These are phyloP conservation scores for Kingdonia uniflora DNA, from an alignment of 164 flowering plant species.

Conservation along the genomic window DNA sequence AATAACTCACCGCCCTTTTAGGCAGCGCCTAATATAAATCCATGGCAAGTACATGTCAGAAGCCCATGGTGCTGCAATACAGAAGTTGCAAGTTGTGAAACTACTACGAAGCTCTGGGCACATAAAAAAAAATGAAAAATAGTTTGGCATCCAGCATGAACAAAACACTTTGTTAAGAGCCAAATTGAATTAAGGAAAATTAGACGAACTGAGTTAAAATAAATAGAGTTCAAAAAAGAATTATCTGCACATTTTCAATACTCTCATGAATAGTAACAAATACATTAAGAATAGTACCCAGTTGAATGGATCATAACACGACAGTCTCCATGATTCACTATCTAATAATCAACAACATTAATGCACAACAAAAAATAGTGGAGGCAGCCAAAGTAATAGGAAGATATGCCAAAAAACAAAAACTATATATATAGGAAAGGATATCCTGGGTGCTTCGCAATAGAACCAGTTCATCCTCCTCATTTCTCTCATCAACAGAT, in stretches of 20 bases:
- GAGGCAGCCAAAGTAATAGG: constrained; percentile 4
- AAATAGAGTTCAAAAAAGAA: constrained; percentile 25
- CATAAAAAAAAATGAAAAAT: too few relatives aligned
- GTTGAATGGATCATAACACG: constrained; percentile 30
- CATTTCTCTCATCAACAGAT: constrained; percentile 1
- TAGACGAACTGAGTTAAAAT: too few relatives aligned
- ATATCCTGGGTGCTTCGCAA: constrained; percentile 10
- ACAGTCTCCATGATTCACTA: constrained; percentile 30
- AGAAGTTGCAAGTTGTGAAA: too few relatives aligned
- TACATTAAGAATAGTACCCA: constrained; percentile 29
- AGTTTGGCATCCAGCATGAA: too few relatives aligned
- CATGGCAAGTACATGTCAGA: too few relatives aligned
- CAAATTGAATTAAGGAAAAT: too few relatives aligned
- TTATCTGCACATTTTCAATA: constrained; percentile 61
- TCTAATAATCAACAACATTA: constrained; percentile 24
- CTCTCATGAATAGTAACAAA: constrained; percentile 42
- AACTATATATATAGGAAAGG: constrained; percentile 6
- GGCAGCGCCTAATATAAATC: too few relatives aligned
- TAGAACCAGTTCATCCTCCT: constrained; percentile 7
- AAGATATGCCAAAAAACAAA: neutral
- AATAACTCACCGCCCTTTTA: too few relatives aligned
- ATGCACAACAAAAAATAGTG: constrained; percentile 15
- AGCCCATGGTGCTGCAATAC: too few relatives aligned
- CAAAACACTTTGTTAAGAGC: too few relatives aligned
- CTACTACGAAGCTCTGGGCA: too few relatives aligned